phyloP scores from a whole-genome alignment of 805 yeast genomes.

The Wickerhamomyces subpelliculosus region DNA sequence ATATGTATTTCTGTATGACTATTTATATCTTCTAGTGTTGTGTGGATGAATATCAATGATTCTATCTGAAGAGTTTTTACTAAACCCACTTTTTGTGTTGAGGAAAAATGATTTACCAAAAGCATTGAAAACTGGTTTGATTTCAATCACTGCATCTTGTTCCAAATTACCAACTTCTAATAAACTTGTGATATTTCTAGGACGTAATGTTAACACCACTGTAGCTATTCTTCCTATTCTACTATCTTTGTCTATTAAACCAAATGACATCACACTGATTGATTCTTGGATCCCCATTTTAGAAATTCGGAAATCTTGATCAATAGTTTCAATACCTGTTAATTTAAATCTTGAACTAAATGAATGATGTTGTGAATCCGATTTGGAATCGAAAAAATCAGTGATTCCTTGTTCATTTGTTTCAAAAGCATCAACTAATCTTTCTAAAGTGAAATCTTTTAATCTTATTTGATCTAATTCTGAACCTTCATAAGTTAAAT shows the following conservation, averaged over 20 bases:
- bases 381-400: constrained; percentile 2
- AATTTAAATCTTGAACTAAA: constrained; percentile 8
- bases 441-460: constrained; percentile 7
- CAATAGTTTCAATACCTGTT: constrained; percentile 11
- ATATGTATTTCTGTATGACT: not conserved
- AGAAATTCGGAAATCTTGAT: constrained; percentile 12
- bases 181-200: constrained; percentile 4
- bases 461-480: constrained; percentile 9
- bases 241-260: constrained; percentile 10
- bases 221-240: constrained; percentile 10
- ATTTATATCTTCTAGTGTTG: constrained; percentile 1
- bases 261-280: constrained; percentile 14
- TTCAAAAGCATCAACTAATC: constrained; percentile 14
- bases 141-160: constrained; percentile 10
- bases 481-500: constrained; percentile 11
- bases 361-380: constrained; percentile 3
- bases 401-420: constrained; percentile 12
- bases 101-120: constrained; percentile 7
- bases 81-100: constrained; percentile 6
- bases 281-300: constrained; percentile 8
- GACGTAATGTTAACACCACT: constrained; percentile 10
- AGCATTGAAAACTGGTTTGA: constrained; percentile 5
- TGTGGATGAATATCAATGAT: constrained; percentile 16
- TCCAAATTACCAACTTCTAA: constrained; percentile 1
- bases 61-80: constrained; percentile 4